Evolutionary conservation across 1,139 yeast species (phyloP).

Genomic region (Oligophagozyma castellii): DNA sequence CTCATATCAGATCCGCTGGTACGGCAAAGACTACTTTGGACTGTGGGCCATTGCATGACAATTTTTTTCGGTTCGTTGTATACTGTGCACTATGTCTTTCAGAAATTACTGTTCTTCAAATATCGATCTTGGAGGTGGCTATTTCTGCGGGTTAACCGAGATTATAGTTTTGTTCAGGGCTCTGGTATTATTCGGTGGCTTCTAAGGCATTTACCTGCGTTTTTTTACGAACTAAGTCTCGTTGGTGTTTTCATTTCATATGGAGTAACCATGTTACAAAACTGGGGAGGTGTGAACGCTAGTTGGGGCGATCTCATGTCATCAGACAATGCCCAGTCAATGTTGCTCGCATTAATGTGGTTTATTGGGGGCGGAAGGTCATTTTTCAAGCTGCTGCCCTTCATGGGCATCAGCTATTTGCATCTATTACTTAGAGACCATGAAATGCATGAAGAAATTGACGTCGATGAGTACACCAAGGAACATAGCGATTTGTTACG

Average conservation of each 20-base stretch:
- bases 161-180: slow-evolving; percentile 12
- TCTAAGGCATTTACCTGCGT: slow-evolving; percentile 31
- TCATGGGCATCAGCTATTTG: slow-evolving; percentile 38
- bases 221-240: slow-evolving; percentile 38
- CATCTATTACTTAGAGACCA: slow-evolving; percentile 37
- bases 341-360: slow-evolving; percentile 45
- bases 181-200: slow-evolving; percentile 28
- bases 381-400: slow-evolving; percentile 52
- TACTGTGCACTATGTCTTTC: slow-evolving; percentile 31
- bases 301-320: slow-evolving; percentile 44
- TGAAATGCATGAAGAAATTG: slow-evolving; percentile 30
- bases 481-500: slow-evolving; percentile 28
- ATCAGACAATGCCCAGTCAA: slow-evolving; percentile 56
- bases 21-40: slow-evolving; percentile 40
- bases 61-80: slow-evolving; percentile 39
- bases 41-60: slow-evolving; percentile 43
- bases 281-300: slow-evolving; percentile 43
- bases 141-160: slow-evolving; percentile 14
- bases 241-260: slow-evolving; percentile 45
- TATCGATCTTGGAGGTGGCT: slow-evolving; percentile 24
- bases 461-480: slow-evolving; percentile 11
- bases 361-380: slow-evolving; percentile 44
- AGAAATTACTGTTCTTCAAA: slow-evolving; percentile 18
- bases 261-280: slow-evolving; percentile 40
- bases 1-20: slow-evolving; percentile 13